Evolutionary conservation across 768 basidiomycete species (phyloP), one percentile per base, ranked within the genome.

Genomic region (Kwoniella bestiolae): DNA sequence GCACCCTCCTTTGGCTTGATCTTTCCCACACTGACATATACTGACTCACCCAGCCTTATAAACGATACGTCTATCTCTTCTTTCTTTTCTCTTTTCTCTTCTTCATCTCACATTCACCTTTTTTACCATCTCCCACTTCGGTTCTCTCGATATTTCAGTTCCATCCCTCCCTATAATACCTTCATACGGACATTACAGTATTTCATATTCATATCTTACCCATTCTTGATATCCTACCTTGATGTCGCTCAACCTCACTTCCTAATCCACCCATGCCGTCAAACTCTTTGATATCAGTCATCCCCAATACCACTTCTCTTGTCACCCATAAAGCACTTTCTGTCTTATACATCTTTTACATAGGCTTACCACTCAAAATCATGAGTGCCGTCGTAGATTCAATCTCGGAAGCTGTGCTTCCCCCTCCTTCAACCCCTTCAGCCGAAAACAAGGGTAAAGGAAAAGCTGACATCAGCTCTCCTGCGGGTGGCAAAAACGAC

Each of bases 301-400:
- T 55, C 11, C 52, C 56, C 28, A 14, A 57, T 31, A 57, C 56
- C 41, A 38, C 56, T 25, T 57, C 44, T 46, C 23, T 57, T 31
- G 56, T 57, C 14, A 45, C 56, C 45, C 60, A 61, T 44, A 35
- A 29, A 44, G 18, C 50, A 9, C 31, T 61, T 16, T 38, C 60
- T 11, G 50, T 61, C 23, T 23, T 61, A n/a, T 61, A 61, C 50
- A 52, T 65, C 9, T 45, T 65, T 35, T 57, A 51, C 47, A 32
- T 58, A 14, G 44, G 56, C 23, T 56, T 65, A 34, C 63, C 63
- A 3, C 35, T 52, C 35, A 53, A 50, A 9, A 53, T 65, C 34
- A 65, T 65, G 63, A 59, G 35, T 23, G 57, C 63, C 12, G 57
- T 65, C 3, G 28, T 44, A 8, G 63, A 65, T 12, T 49, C 56